A percentile compares a stretch with the other conserved stretches of the same genome.
These are phyloP conservation scores for Sonneratia caseolaris DNA, from an alignment of 345 rosid genomes.

Conservation along the genomic window DNA sequence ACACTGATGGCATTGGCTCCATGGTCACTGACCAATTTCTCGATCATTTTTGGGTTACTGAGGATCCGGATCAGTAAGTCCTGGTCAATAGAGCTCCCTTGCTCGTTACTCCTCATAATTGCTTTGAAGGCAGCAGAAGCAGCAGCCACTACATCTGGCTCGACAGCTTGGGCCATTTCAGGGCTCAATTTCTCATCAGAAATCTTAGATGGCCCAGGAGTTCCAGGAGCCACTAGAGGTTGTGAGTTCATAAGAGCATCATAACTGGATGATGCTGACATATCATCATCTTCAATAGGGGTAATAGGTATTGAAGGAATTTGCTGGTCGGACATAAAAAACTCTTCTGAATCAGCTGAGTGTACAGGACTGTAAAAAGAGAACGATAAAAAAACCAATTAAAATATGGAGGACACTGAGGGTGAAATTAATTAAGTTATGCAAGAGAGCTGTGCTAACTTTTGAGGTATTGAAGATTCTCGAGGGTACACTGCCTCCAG, in stretches of 20 bases:
- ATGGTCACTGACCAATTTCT: slow-evolving; percentile 48
- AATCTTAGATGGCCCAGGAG: slow-evolving; percentile 15
- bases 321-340: slow-evolving; percentile 29
- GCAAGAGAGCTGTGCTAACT: slow-evolving; percentile 34
- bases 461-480: slow-evolving; percentile 70
- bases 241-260: slow-evolving; percentile 23
- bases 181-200: slow-evolving; percentile 26
- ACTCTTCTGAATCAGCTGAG: slow-evolving; percentile 33
- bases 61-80: slow-evolving; percentile 75
- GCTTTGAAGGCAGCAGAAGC: slow-evolving; percentile 61
- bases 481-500: slow-evolving; percentile 96
- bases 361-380: slow-evolving; percentile 55
- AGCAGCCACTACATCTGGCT: slow-evolving; percentile 53
- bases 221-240: slow-evolving; percentile 22
- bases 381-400: slow-evolving; percentile 11
- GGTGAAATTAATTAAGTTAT: slow-evolving; percentile 25
- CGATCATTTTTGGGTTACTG: slow-evolving; percentile 65
- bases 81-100: slow-evolving; percentile 59
- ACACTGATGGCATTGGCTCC: slow-evolving; percentile 14
- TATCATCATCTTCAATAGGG: slow-evolving; percentile 84
- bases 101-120: slow-evolving; percentile 50
- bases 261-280: slow-evolving; percentile 19
- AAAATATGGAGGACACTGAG: slow-evolving; percentile 22
- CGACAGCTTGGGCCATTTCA: slow-evolving; percentile 27
- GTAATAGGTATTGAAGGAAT: slow-evolving; percentile 56